phyloP scores from a whole-genome alignment of 768 basidiomycete species.

The Auricularia sp. region DNA sequence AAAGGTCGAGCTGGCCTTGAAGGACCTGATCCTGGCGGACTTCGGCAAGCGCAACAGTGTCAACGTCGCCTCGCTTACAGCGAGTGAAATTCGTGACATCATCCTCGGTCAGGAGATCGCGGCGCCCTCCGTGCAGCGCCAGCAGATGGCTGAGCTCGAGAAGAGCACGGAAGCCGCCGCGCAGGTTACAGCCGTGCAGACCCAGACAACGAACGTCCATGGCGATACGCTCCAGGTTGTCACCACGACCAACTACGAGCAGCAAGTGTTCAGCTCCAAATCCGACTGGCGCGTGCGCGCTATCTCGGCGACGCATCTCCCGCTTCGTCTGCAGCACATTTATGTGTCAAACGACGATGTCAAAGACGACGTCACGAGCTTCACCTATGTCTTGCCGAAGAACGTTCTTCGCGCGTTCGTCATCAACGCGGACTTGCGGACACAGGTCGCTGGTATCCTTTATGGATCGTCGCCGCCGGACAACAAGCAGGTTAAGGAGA shows the following conservation, averaged over 20 bases:
- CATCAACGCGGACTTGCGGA: constrained; percentile 84
- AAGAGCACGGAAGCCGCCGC: constrained; percentile 90
- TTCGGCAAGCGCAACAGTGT: constrained; percentile 99
- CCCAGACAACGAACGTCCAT: constrained; percentile 95
- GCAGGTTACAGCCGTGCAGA: constrained; percentile 94
- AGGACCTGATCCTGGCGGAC: constrained; percentile 93
- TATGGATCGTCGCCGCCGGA: constrained; percentile 91
- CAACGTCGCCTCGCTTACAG: constrained; percentile 94
- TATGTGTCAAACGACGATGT: constrained; percentile 99
- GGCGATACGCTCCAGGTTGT: constrained; percentile 93
- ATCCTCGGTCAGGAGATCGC: constrained; percentile 98
- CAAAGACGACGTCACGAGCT: constrained; percentile 91
- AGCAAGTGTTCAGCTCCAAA: constrained; percentile 97
- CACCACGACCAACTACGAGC: constrained; percentile 96
- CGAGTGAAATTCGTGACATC: constrained; percentile 94
- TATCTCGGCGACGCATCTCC: constrained; percentile 92
- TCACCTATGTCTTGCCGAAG: constrained; percentile 94
- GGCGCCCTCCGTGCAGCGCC: constrained; percentile 88
- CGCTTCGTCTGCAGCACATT: constrained; percentile 94
- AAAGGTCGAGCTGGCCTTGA: constrained; percentile 97
- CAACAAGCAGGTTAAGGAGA: constrained; percentile 97
- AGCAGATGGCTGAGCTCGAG: constrained; percentile 98
- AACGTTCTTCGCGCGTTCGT: constrained; percentile 93
- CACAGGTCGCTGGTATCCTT: constrained; percentile 89
- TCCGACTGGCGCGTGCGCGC: constrained; percentile 99